Base-by-base conservation (phyloP, 441 rosid genomes). In the Francoa sonchifolia region DNA sequence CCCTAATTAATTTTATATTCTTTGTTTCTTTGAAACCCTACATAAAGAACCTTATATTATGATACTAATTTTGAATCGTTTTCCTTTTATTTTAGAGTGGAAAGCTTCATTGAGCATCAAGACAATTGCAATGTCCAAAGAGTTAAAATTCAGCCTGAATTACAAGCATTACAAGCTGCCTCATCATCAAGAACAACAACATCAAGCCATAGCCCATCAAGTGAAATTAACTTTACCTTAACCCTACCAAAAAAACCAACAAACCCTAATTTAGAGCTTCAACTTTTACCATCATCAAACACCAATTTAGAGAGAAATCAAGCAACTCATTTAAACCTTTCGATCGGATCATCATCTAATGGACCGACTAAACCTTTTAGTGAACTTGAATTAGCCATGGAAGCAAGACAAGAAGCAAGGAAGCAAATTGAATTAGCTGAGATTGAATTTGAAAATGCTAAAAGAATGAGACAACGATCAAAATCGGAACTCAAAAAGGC, bases 101-200 rank as follows among this genome's bases (percentile, higher is more conserved):
- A 87, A 71, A 87, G 95, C 68, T 87, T 87, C 62, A 87, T 87
- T n/a, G 97, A 89, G 33, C 97, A 89, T 57, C 97, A 89, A 68
- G 97, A 84, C 54, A 68, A 61, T 32, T 89, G 97, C 46, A 68
- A 67, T 6, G 62, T 70, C 48, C 73, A 79, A 27, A 63, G 66
- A 35, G 58, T 61, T 42, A 84, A 73, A n/a, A n/a, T n/a, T n/a
- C n/a, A n/a, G 27, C 66, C 79, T 1, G 74, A 57, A 7, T 61
- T 50, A 13, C 78, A 65, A 22, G 51, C 58, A 6, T 36, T 37
- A 45, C 73, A 31, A 19, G 70, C 76, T 21, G 73, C 78, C 19
- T 80, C 85, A 38, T 77, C 83, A 6, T 81, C 97, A n/a, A 66
- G 90, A n/a, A n/a, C n/a, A 59, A 73, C 95, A 0, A 81, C 83